A percentile compares a stretch with the other conserved stretches of the same genome.
phyloP scores from a whole-genome alignment of 2,329 filamentous ascomycete species.

The Epichloe typhina region DNA sequence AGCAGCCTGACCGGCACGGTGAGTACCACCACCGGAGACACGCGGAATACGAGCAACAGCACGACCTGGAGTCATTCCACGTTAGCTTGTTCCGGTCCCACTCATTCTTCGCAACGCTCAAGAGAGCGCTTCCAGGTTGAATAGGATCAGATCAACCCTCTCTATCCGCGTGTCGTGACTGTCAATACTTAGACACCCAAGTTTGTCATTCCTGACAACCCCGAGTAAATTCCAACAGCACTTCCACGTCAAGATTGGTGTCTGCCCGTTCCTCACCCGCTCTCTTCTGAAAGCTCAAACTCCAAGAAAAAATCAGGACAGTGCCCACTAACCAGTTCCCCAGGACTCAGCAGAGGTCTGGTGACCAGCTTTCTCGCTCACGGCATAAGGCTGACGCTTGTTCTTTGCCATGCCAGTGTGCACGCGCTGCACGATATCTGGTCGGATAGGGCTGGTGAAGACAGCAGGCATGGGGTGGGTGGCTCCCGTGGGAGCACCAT shows the following conservation, averaged over 20 bases:
- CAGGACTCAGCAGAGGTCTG: slow-evolving; percentile 99
- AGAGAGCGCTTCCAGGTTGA: not conserved
- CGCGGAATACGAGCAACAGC: slow-evolving; percentile 99
- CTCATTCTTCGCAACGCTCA: not conserved
- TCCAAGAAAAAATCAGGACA: not conserved
- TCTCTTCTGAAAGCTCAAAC: not conserved
- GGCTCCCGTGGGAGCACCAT: slow-evolving; percentile 82
- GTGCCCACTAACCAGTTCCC: slow-evolving; percentile 78
- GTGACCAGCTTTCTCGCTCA: slow-evolving; percentile 99
- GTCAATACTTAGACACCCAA: not conserved
- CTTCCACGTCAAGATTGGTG: not conserved
- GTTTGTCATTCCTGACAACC: not conserved
- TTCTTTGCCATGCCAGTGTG: slow-evolving; percentile 99
- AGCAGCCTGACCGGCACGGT: slow-evolving; percentile 98
- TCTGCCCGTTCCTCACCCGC: not conserved
- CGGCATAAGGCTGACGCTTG: slow-evolving; percentile 97
- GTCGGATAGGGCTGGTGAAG: slow-evolving; percentile 94
- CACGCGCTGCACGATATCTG: slow-evolving; percentile 97
- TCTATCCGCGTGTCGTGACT: not conserved
- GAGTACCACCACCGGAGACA: slow-evolving; percentile 99
- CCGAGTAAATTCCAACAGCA: not conserved
- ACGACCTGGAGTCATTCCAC: slow-evolving; percentile 53
- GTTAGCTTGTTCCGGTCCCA: not conserved
- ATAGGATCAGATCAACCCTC: not conserved
- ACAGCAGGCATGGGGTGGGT: slow-evolving; percentile 90